phyloP scores from a whole-genome alignment of 2,329 filamentous ascomycete genomes.

The Neofusicoccum sp. region DNA sequence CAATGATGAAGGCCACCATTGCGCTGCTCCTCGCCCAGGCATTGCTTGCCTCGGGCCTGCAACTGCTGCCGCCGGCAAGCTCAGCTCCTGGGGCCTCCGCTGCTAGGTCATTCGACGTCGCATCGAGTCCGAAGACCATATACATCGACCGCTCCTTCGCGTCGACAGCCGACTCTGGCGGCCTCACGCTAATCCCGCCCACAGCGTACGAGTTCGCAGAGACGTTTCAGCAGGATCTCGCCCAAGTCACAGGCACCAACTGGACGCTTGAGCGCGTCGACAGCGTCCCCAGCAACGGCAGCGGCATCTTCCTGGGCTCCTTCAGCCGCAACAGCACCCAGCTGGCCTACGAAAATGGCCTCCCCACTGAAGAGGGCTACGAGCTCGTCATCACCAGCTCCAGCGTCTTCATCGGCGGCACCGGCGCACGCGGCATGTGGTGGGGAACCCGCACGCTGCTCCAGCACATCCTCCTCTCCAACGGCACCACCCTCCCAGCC shows the following conservation, averaged over 20 bases:
- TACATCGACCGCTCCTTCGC: slow-evolving; percentile 49
- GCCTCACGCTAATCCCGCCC: slow-evolving; percentile 56
- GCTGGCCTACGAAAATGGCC: slow-evolving; percentile 53
- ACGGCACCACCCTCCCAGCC: slow-evolving; percentile 33
- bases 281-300: slow-evolving; percentile 33
- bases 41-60: slow-evolving; percentile 35
- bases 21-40: neutral
- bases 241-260: slow-evolving; percentile 41
- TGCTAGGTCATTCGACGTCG: slow-evolving; percentile 30
- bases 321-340: slow-evolving; percentile 31
- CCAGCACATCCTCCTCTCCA: slow-evolving; percentile 45
- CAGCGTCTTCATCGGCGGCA: slow-evolving; percentile 43
- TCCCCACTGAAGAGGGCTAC: slow-evolving; percentile 54
- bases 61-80: slow-evolving; percentile 44
- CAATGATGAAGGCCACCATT: neutral
- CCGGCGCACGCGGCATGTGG: slow-evolving; percentile 50
- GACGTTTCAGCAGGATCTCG: slow-evolving; percentile 51
- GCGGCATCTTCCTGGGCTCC: slow-evolving; percentile 49
- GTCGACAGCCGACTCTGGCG: slow-evolving; percentile 44
- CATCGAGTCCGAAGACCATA: slow-evolving; percentile 34
- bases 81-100: slow-evolving; percentile 25
- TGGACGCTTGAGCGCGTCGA: slow-evolving; percentile 48
- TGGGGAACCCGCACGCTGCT: slow-evolving; percentile 53
- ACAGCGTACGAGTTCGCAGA: slow-evolving; percentile 53
- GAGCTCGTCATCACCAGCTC: slow-evolving; percentile 42